Conservation (phyloP, 768 basidiomycete species). For the Lactarius tabidus region DNA sequence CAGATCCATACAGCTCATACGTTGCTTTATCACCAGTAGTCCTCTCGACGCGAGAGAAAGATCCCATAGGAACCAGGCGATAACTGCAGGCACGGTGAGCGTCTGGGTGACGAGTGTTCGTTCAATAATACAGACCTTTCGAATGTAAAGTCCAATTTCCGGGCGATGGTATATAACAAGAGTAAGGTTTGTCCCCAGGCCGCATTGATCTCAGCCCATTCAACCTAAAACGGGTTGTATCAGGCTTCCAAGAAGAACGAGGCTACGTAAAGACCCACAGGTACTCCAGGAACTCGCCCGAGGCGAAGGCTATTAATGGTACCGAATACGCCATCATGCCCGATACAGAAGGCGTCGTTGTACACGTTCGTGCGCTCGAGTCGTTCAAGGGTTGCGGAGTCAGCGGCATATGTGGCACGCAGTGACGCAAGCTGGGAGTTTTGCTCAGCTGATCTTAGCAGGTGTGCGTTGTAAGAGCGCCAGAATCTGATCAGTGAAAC, state of each 20-base stretch:
- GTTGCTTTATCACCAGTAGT: conserved; percentile 74
- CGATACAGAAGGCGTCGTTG: conserved; percentile 93
- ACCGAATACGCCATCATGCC: conserved; percentile 90
- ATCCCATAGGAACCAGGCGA: conserved; percentile 89
- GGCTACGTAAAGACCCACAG: conserved; percentile 44
- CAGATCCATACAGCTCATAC: conserved; percentile 93
- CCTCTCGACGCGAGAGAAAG: conserved; percentile 88
- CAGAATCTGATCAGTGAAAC: conserved; percentile 58
- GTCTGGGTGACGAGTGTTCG: conserved; percentile 6
- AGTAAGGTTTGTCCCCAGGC: conserved; percentile 98
- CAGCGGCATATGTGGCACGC: conserved; percentile 73
- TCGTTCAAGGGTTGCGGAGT: conserved; percentile 73
- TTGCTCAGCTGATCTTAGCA: conserved; percentile 61
- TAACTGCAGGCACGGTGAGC: conserved; percentile 49
- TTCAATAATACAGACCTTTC: conserved; percentile 54
- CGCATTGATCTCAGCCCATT: conserved; percentile 98
- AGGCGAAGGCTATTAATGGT: conserved; percentile 96
- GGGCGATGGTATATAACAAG: conserved; percentile 83
- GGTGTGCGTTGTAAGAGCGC: conserved; percentile 71
- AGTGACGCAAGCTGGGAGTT: conserved; percentile 65
- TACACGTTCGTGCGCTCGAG: conserved; percentile 92
- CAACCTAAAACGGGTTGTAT: conserved; percentile 53
- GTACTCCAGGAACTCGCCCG: conserved; percentile 79
- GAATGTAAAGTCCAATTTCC: conserved; percentile 87
- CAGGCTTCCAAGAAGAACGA: not conserved